These are phyloP conservation scores for Chondrostereum purpureum DNA, from an alignment of 1,284 basidiomycete species.

Conservation along the genomic window DNA sequence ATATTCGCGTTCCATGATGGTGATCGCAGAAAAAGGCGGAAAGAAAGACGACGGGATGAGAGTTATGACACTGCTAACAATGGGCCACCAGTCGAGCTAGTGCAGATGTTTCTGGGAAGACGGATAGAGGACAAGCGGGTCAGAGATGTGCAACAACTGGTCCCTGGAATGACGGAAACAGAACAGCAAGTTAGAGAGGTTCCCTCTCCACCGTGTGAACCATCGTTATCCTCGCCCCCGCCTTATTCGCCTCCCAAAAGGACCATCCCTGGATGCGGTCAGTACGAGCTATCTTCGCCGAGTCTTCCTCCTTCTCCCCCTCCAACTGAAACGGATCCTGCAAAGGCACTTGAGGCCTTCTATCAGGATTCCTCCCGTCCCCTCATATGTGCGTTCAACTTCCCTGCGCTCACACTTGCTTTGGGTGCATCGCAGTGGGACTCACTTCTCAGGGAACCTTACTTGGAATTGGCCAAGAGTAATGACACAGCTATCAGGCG, in stretches of 20 bases:
- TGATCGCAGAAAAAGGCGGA: not conserved
- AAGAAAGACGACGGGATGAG: constrained; percentile 41
- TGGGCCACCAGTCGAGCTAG: constrained; percentile 75
- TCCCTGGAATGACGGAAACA: not conserved
- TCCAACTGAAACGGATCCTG: constrained; percentile 7
- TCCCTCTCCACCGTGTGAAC: constrained; percentile 2
- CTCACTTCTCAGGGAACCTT: constrained; percentile 61
- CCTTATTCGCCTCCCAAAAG: not conserved
- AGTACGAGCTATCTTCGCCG: constrained; percentile 3
- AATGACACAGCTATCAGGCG: constrained; percentile 60
- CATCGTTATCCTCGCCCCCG: not conserved
- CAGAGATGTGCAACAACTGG: constrained; percentile 28
- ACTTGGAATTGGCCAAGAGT: constrained; percentile 58
- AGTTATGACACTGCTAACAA: constrained; percentile 20
- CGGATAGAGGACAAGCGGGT: constrained; percentile 31
- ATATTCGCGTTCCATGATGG: constrained; percentile 71
- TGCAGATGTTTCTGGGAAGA: constrained; percentile 71
- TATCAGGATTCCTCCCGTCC: constrained; percentile 64
- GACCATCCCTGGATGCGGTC: not conserved
- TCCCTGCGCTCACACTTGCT: constrained; percentile 86
- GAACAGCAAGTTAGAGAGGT: not conserved
- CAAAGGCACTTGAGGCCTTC: constrained; percentile 33
- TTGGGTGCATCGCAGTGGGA: constrained; percentile 74
- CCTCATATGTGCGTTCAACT: constrained; percentile 90
- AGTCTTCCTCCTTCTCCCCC: constrained; percentile 5